Base-by-base conservation (phyloP, 2,329 filamentous ascomycete species). In the Aspergillus ochraceus region DNA sequence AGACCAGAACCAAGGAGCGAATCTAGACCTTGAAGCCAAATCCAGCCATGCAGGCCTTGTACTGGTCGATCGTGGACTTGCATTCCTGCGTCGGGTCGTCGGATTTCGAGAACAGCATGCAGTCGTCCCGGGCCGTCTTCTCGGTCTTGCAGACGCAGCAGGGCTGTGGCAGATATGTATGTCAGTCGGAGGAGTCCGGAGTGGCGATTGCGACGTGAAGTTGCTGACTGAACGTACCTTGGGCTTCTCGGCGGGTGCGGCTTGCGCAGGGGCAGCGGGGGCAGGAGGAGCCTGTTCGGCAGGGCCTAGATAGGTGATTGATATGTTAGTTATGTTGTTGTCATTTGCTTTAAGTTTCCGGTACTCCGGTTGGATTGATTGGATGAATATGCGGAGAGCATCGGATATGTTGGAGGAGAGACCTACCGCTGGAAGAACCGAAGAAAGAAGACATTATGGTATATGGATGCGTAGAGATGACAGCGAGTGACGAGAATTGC, bases 91-190 rank as follows among this genome's bases (percentile, higher is more conserved):
- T 66, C 45, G 95, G 91, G 73, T 97, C 90, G 71, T 88, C 84
- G 62, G 90, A 84, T 64, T 86, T 92, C 58, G 92, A 96, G 82
- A 98, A 97, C 58, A 99, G 90, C 94, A 99, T 98, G 83, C 95
- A 99, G 79, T 99, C 93, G 80, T 99, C 95, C 64, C 95, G 91
- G 68, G 85, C 85, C 45, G 91, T 84, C 79, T 99, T 99, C 78
- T 99, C 92, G 49, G 95, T 87, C 75, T 93, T 97, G 86, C 95
- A 99, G 30, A 98, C 95, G 76, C 95, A 98, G 85, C 95, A 98
- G 49, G 94, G 94, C 92, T 97, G 32, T 42, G 14, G 17, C 17
- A 17, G 17, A n/a, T 42, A 42, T 30, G 51, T 19, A 29, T 29
- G 22, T 47, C 26, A 42, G 45, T n/a, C 45, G 45, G 17, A 12